Base-by-base conservation (phyloP, 2,329 filamentous ascomycete genomes). In the Colletotrichum liriopes region DNA sequence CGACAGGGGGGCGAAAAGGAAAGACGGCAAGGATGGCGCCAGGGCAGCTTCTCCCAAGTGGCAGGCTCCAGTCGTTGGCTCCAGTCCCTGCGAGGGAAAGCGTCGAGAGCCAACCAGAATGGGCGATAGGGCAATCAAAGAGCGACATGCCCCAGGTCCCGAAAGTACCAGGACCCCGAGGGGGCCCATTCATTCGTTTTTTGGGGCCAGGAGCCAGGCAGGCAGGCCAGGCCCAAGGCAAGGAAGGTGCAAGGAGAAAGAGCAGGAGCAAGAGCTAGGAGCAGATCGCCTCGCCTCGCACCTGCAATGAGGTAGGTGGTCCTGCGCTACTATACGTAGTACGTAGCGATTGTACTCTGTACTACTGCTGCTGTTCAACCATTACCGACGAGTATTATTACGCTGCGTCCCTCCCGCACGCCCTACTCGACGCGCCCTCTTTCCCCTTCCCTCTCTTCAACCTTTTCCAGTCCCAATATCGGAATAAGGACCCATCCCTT, bases 111-210 rank as follows among this genome's bases (percentile, higher is more conserved):
- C 70, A 65, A 61, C 66, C 70, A 70, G 60, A 65, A 72, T 12
- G 37, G 65, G 55, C 49, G 29, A 56, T 47, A 47, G 55, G 35
- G 67, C 71, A 73, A 73, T 73, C 71, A 73, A 73, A 71, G 71
- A 73, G 71, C 66, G 67, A 71, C 67, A 66, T 65, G n/a, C 71
- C 71, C 71, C 59, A 56, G 68, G 68, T 58, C 49, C 39, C n/a
- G 43, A 56, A 52, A 49, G 43, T 37, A 47, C 71, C 58, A 62
- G 64, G 68, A 45, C 51, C 23, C n/a, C 26, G 51, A 26, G 23
- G 35, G 49, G 60, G 39, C 23, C 64, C 62, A 55, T 65, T 43
- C 43, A 41, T 66, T 26, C 59, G 43, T 62, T 47, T 47, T 47
- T 61, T 49, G 23, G 23, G 64, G 54, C 20, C 41, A 58, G 51